Evolutionary conservation across 441 rosid genomes (phyloP), one percentile per base, ranked within the genome.

Genomic region (Gossypium schwendimanii): DNA sequence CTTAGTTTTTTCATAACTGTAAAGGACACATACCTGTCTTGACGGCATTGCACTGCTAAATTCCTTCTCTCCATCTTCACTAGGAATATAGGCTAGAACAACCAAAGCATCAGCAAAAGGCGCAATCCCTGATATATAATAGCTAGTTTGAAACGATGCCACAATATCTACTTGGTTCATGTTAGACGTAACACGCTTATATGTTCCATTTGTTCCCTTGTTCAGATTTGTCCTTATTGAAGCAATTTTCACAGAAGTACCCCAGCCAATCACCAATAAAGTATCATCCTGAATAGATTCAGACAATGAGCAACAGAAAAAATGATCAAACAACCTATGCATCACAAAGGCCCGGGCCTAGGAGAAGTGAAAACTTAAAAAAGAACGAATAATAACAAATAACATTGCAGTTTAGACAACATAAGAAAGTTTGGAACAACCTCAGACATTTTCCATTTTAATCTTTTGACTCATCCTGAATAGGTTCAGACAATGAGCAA

Each of bases 91-190:
- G 58, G 99, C 98, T 78, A 96, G 91, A 83, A 96, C 90, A 84
- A 96, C 99, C 86, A 96, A 86, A 76, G 94, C 82, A 87, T 96
- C 98, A 70, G 97, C 97, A 85, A 96, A 96, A 59, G 99, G 99
- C 84, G 99, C 97, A 88, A 96, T 89, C 86, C 99, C 99, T 62
- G 99, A 91, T 83, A 96, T 89, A 82, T 84, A 89, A 83, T 92
- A 96, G 93, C 96, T 91, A 75, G 99, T 93, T 73, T 93, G 97
- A 77, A 96, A 93, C 60, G 98, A 90, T 74, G 97, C 98, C 82
- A 96, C 98, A 71, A 93, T 89, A 82, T 96, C 97, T 84, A 93
- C 99, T 84, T 88, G 87, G 78, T 87, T 91, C 83, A 83, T 65
- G 78, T 90, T 86, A 78, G 95, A 85, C 53, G 86, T 85, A 66